Percentiles rank a stretch among this genome's conserved stretches.
Evolutionary conservation across 306 rosid genomes (phyloP).

Genomic region (Acacia acuminata): DNA sequence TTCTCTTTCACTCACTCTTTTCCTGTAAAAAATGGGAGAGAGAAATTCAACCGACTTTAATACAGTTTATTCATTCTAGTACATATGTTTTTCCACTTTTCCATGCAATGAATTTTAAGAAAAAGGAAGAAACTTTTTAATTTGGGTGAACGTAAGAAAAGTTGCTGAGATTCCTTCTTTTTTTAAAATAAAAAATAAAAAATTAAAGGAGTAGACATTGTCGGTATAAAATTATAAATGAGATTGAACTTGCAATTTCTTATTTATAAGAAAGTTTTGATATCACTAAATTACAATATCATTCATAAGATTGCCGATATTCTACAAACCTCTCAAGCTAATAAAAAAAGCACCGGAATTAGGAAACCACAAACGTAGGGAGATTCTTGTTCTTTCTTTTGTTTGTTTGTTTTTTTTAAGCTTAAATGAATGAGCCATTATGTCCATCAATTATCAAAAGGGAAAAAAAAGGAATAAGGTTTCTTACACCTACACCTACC

Average conservation of each 20-base stretch:
- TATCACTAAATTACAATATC: too few relatives aligned
- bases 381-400: slow-evolving; percentile 39
- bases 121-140: background rate
- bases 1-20: background rate
- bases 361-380: slow-evolving; percentile 57
- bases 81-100: background rate
- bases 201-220: too few relatives aligned
- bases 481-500: slow-evolving; percentile 33
- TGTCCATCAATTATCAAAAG: slow-evolving; percentile 46
- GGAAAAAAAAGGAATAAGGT: slow-evolving; percentile 34
- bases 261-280: too few relatives aligned
- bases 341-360: background rate
- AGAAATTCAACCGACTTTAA: background rate
- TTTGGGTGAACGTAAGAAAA: background rate
- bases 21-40: background rate
- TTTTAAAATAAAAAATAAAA: too few relatives aligned
- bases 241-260: too few relatives aligned
- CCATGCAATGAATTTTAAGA: background rate
- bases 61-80: background rate
- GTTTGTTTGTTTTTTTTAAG: slow-evolving; percentile 7
- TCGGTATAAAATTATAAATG: accelerated
- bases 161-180: background rate
- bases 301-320: background rate
- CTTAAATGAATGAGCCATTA: slow-evolving; percentile 47
- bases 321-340: background rate